A percentile compares a stretch with the other conserved stretches of the same genome.
Evolutionary conservation across 2,329 filamentous ascomycete species (phyloP).

Genomic region (Penicillium crustosum): DNA sequence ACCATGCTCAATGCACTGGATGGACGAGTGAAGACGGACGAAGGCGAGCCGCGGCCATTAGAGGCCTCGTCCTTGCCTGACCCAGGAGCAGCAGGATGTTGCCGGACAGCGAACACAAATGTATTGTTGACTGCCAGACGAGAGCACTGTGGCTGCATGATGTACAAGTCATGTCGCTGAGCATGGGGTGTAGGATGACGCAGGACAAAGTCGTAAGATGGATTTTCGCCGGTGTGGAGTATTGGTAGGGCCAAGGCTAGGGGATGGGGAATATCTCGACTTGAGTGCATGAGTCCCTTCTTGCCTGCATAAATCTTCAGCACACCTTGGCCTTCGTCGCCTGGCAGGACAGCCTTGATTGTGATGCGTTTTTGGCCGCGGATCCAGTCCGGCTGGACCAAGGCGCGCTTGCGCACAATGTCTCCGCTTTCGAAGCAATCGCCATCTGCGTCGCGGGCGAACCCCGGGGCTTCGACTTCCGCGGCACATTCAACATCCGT

Average conservation of each 20-base stretch:
- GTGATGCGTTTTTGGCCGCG: slow-evolving; percentile 86
- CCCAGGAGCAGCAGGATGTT: slow-evolving; percentile 71
- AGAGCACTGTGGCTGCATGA: slow-evolving; percentile 91
- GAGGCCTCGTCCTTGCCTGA: slow-evolving; percentile 35
- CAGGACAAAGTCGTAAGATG: slow-evolving; percentile 87
- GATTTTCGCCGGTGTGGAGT: slow-evolving; percentile 86
- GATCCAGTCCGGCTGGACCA: slow-evolving; percentile 91
- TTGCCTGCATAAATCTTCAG: slow-evolving; percentile 93
- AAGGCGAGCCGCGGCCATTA: slow-evolving; percentile 51
- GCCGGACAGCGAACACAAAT: slow-evolving; percentile 92
- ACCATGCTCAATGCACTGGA: slow-evolving; percentile 62
- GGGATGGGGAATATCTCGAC: slow-evolving; percentile 92
- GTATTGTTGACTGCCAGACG: slow-evolving; percentile 91
- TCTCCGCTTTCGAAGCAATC: slow-evolving; percentile 94
- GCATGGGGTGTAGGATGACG: slow-evolving; percentile 96
- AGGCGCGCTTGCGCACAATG: slow-evolving; percentile 75
- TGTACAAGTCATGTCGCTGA: slow-evolving; percentile 95
- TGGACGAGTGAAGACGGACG: slow-evolving; percentile 53
- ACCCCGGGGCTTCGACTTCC: slow-evolving; percentile 83
- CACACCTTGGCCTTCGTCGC: slow-evolving; percentile 83
- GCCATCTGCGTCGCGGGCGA: slow-evolving; percentile 79
- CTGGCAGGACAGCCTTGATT: slow-evolving; percentile 85
- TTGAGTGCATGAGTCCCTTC: slow-evolving; percentile 93
- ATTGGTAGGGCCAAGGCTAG: slow-evolving; percentile 88
- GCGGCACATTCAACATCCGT: slow-evolving; percentile 88